Base-by-base conservation (phyloP, 352 stramenopile genomes). In the Pythium diclinum region DNA sequence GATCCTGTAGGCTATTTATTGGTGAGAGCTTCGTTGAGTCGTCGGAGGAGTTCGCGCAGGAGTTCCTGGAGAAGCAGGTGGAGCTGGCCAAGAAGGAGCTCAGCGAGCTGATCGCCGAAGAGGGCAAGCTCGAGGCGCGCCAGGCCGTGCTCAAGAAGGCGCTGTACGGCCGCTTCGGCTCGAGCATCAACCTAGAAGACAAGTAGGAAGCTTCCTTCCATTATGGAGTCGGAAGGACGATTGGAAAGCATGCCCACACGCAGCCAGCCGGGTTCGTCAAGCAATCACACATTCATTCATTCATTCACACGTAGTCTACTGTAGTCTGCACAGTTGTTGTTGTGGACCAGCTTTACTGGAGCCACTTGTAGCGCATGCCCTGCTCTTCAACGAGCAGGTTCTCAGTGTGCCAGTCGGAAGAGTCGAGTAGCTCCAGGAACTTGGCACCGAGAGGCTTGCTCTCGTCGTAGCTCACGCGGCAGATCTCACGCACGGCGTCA, bases 121-220 rank as follows among this genome's bases (percentile, higher is more conserved):
- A 97, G 73, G 64, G 73, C n/a, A 85, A 79, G 71, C 92, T 98
- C 34, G 78, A 97, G 44, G 75, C 89, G 16, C 81, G 93, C 52
- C 93, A 98, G 72, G 78, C 81, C 71, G 89, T 96, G 34, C 72
- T 99, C 46, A 99, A 99, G 77, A 97, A 97, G 71, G 69, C 92
- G 54, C 79, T 99, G 49, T 99, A 99, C 82, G 82, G 80, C 38
- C 83, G 96, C 69, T 99, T 99, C 73, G 96, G 96, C 46, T 90
- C 96, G 62, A 97, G 84, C 63, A 99, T 99, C 64, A 98, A 99
- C 77, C 76, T 99, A 36, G 96, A 99, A 82, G 95, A 94, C 67
- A 95, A 87, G 72, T 95, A 88, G 61, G 30, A 28, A 40, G 8
- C 16, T 14, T 10, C 4, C 16, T 16, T 10, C 4, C n/a, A 64